Evolutionary conservation across 2,329 filamentous ascomycete genomes (phyloP).

Genomic region (Dactylella cylindrospora): DNA sequence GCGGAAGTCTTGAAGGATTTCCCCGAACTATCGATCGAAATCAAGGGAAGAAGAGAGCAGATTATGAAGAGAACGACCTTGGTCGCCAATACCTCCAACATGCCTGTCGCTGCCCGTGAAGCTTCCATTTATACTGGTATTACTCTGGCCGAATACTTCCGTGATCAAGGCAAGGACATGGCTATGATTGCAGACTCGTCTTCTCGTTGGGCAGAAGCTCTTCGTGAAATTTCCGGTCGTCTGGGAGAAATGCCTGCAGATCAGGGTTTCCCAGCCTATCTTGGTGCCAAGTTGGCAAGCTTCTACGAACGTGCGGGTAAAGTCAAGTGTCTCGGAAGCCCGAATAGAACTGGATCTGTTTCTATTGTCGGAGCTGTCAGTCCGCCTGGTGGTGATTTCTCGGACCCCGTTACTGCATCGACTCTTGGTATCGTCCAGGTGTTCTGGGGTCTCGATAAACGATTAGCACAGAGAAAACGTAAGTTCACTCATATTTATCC

Average conservation of each 20-base stretch:
- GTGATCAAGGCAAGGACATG: slow-evolving; percentile 94
- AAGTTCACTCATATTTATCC: neutral
- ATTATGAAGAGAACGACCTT: slow-evolving; percentile 99
- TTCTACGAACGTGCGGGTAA: slow-evolving; percentile 99
- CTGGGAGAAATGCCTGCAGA: slow-evolving; percentile 99
- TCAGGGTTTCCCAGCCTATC: slow-evolving; percentile 97
- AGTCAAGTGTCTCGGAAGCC: slow-evolving; percentile 80
- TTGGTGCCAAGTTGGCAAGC: slow-evolving; percentile 92
- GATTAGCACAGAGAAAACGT: slow-evolving; percentile 44
- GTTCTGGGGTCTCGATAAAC: slow-evolving; percentile 73
- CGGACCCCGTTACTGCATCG: slow-evolving; percentile 90
- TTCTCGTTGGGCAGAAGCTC: slow-evolving; percentile 96
- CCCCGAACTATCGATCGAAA: slow-evolving; percentile 91
- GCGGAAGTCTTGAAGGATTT: slow-evolving; percentile 99
- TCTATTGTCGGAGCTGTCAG: slow-evolving; percentile 97
- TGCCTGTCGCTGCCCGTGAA: slow-evolving; percentile 97
- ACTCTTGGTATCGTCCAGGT: slow-evolving; percentile 98
- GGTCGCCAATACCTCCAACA: slow-evolving; percentile 99
- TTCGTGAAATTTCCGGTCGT: slow-evolving; percentile 98
- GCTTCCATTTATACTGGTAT: slow-evolving; percentile 98
- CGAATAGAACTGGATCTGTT: slow-evolving; percentile 85
- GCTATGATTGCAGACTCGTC: slow-evolving; percentile 99
- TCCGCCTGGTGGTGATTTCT: slow-evolving; percentile 97
- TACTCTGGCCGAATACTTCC: slow-evolving; percentile 92
- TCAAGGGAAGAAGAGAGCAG: slow-evolving; percentile 91